Evolutionary conservation across 1,284 basidiomycete genomes (phyloP).

Genomic region (Trametes polyzona): DNA sequence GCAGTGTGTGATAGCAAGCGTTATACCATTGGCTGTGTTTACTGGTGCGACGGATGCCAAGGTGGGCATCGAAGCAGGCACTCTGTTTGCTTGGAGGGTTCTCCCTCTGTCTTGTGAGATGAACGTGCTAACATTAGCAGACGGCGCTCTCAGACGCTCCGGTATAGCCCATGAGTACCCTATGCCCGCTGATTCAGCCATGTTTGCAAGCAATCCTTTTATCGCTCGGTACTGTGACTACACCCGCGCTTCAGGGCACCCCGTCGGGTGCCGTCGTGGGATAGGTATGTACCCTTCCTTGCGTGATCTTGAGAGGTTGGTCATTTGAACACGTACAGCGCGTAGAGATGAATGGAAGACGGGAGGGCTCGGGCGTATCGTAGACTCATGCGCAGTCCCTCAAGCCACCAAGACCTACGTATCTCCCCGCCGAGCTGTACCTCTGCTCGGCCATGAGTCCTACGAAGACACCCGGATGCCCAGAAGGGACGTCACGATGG

Average conservation of each 20-base stretch:
- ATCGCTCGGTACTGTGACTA: too few relatives aligned
- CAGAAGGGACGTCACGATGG: too few relatives aligned
- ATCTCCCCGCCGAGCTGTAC: too few relatives aligned
- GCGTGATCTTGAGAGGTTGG: too few relatives aligned
- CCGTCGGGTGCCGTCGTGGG: too few relatives aligned
- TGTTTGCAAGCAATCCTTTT: background rate
- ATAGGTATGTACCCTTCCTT: too few relatives aligned
- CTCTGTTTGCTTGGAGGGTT: background rate
- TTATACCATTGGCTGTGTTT: too few relatives aligned
- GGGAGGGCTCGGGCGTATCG: background rate
- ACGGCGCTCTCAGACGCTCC: background rate
- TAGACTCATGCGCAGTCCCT: background rate
- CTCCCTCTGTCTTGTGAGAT: background rate
- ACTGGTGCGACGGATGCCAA: background rate
- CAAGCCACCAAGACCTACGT: too few relatives aligned
- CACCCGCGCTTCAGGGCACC: too few relatives aligned
- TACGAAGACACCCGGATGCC: too few relatives aligned
- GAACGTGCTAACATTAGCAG: slow-evolving; percentile 1
- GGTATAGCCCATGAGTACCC: background rate
- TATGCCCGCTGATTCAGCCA: background rate
- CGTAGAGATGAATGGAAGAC: background rate
- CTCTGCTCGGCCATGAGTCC: background rate
- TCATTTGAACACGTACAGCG: too few relatives aligned
- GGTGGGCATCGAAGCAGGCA: background rate
- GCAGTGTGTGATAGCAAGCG: too few relatives aligned